These are phyloP conservation scores for Axilococcus clingmanii DNA, from an alignment of 139 green algal species.

Conservation along the genomic window DNA sequence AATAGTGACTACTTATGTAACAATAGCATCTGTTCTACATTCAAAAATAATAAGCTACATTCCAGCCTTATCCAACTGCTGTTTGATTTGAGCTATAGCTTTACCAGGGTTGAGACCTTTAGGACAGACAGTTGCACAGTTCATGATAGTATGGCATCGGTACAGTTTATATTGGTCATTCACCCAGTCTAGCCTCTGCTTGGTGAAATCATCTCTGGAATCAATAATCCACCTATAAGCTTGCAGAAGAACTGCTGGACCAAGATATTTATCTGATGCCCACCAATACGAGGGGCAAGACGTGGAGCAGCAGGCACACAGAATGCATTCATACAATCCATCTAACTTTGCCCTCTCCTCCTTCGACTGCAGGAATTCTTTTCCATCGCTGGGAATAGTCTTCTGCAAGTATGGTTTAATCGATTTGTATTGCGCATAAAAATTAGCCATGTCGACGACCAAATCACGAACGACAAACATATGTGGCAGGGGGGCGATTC, in stretches of 20 bases:
- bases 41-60: neutral
- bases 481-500: slow-evolving; percentile 92
- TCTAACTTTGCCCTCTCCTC: slow-evolving; percentile 89
- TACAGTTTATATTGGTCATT: slow-evolving; percentile 98
- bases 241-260: slow-evolving; percentile 87
- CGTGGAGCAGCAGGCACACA: slow-evolving; percentile 97
- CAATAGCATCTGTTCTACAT: neutral
- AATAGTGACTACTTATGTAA: neutral
- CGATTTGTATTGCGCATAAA: slow-evolving; percentile 95
- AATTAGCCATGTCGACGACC: slow-evolving; percentile 99
- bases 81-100: slow-evolving; percentile 95
- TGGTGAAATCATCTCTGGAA: slow-evolving; percentile 81
- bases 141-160: slow-evolving; percentile 97
- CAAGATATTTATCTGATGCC: slow-evolving; percentile 98
- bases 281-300: slow-evolving; percentile 97
- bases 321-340: slow-evolving; percentile 99
- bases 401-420: slow-evolving; percentile 96
- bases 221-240: slow-evolving; percentile 95
- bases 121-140: slow-evolving; percentile 72
- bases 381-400: slow-evolving; percentile 44
- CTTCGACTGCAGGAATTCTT: slow-evolving; percentile 85
- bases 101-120: slow-evolving; percentile 93
- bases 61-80: slow-evolving; percentile 28
- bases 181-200: slow-evolving; percentile 74
- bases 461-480: slow-evolving; percentile 98